phyloP scores from a whole-genome alignment of 2,329 filamentous ascomycete species.

The Daldinia sp. region DNA sequence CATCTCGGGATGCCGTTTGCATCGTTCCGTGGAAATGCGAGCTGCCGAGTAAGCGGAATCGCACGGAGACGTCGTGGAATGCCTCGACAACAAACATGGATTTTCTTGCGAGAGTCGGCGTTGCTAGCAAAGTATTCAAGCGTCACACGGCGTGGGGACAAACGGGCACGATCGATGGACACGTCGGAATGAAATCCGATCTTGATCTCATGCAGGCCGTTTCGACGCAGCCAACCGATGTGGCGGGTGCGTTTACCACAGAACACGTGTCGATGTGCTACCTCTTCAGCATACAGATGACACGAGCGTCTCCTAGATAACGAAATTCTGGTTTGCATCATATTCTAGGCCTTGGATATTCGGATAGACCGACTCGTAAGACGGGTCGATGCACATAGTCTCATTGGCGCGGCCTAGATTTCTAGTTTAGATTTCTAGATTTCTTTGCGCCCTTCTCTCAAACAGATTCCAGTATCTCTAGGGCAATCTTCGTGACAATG shows the following conservation, averaged over 20 bases:
- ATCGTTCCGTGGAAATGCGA: conserved; percentile 10
- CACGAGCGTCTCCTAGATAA: neutral
- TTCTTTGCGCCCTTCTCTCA: conserved; percentile 21
- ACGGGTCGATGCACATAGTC: conserved; percentile 29
- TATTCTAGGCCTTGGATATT: neutral
- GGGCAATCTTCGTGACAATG: neutral
- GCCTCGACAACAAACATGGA: conserved; percentile 6
- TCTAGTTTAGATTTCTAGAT: too few species aligned
- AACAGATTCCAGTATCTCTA: neutral
- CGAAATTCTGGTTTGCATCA: neutral
- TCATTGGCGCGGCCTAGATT: conserved; percentile 14
- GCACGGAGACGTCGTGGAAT: conserved; percentile 6
- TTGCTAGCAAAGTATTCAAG: neutral
- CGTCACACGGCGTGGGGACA: conserved; percentile 2
- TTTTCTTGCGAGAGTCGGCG: neutral
- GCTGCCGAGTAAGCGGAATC: conserved; percentile 13
- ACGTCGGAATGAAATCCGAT: conserved; percentile 26
- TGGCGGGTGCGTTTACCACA: neutral
- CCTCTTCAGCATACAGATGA: neutral
- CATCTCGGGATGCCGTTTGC: conserved; percentile 11
- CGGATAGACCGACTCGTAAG: conserved; percentile 7
- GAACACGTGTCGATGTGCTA: conserved; percentile 19
- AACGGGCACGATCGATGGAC: conserved; percentile 1
- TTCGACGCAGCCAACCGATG: neutral
- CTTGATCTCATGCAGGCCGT: conserved; percentile 20